Base-by-base conservation (phyloP, 305 asterid species). In the Solanum hybrid region DNA sequence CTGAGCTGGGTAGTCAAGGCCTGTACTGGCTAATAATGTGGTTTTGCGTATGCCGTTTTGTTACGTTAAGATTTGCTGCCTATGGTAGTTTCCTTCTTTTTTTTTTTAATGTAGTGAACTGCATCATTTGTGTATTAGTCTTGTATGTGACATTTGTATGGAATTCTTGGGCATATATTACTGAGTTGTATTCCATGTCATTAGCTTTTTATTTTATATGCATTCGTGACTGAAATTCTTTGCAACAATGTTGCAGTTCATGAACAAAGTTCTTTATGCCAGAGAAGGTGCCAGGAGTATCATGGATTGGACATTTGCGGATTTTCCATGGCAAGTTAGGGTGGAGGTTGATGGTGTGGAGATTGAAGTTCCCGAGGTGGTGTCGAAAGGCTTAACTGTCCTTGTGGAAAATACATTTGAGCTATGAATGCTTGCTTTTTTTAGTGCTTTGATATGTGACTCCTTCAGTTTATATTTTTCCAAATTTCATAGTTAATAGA, bases 191-290 rank as follows among this genome's bases (percentile, higher is more conserved):
- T 20, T 84, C 76, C 76, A 51, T 51, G 76, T 57, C 13, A 3
- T 17, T 22, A 7, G 22, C 22, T 31, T 51, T 31, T 61, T 85
- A 31, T 85, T 57, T 22, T 29, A 29, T 57, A 20, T 85, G 88
- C 76, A 85, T 85, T 57, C 17, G 12, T 85, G 77, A 51, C 93
- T 94, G 89, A 91, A 89, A 75, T 79, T 90, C 37, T 45, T 84
- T 24, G 41, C 70, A 57, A 45, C 77, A 32, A 84, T 90, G 90
- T 89, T 96, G 95, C 99, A 96, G 99, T 97, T 97, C 93, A 96
- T 97, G 99, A 97, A 97, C 91, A 96, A 97, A 95, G 99, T 97
- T 90, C 96, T 96, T 76, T 97, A 97, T 91, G 99, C 99, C 86
- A 96, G 98, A 94, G 99, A 97, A 94, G 99, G 99, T 83, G 99